Base-by-base conservation (phyloP, 1,139 yeast genomes). In the Tardiomyces blankii region DNA sequence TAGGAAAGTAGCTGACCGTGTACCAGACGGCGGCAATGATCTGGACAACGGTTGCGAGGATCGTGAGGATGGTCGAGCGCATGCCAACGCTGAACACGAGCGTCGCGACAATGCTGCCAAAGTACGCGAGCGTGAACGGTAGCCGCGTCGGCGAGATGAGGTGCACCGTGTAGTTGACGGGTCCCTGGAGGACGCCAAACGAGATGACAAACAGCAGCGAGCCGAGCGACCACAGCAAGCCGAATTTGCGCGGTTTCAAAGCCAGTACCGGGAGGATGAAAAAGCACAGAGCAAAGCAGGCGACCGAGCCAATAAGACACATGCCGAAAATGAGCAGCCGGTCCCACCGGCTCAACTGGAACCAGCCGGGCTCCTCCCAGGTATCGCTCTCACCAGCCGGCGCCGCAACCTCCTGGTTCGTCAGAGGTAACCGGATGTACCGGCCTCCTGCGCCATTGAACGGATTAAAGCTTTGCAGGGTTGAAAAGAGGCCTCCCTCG, bases 131-230 rank as follows among this genome's bases (percentile, higher is more conserved):
- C 0, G 96, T 81, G 62, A 91, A 91, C 42, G 88, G 80, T 41
- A 89, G 69, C 51, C 98, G 72, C 46, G 80, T 82, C 41, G 78
- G 74, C 2, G 95, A 82, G 7, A 84, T 62, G 53, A 91, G 72
- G 62, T 91, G 98, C 46, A 73, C 68, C 44, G 78, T 54, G 60
- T 88, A 91, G 40, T 83, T 82, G 30, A 80, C 72, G 0, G 97
- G 97, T 0, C 98, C 98, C 66, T 89, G 96, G 30, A 91, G 66
- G 11, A 87, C 78, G 1, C 96, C 97, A 65, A 91, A 91, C 21
- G 96, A 87, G 8, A 86, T 65, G 39, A 91, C 86, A 66, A 91
- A 91, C 41, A 91, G 67, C 16, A 91, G 60, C 1, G 95, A 84
- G 0, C 97, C 98, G 64, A 91, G 72, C 1, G 96, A 80, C 98